Evolutionary conservation across 176 grass and related monocot species (phyloP), one percentile per base, ranked within the genome.

Genomic region (Oryza australiensis): DNA sequence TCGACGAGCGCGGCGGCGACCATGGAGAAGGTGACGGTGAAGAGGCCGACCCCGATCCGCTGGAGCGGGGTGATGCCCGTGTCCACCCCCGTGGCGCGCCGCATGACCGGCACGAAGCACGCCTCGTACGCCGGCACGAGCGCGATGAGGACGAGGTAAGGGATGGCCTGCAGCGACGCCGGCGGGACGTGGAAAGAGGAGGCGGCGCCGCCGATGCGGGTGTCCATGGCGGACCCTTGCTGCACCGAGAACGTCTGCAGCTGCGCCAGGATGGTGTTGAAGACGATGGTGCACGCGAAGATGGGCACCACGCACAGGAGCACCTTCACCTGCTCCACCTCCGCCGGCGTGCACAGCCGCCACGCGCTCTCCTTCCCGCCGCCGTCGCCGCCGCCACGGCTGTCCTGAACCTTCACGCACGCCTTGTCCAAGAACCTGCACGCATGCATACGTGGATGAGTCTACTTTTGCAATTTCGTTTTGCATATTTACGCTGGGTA

Each of bases 201-300:
- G 26, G 53, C 13, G 51, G 1, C 18, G 35, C 0, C 35, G 35
- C 35, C 35, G 23, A 93, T 70, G 8, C 72, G 86, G 37, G 87
- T 83, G 88, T 91, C 75, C 94, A 97, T 97, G 81, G 87, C 84
- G 66, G 69, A 49, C 0, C 91, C 94, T 51, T 97, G 94, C 75
- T 97, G 94, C 55, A 97, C 94, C 3, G 94, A 97, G 87, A 97
- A 97, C 18, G 94, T 97, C 60, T 97, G 94, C 32, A 97, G 86
- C 78, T 97, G 94, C 6, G 91, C 91, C 0, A 97, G 94, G 79
- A 97, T 79, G 24, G 94, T 97, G 88, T 97, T 97, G 91, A 97
- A 97, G 74, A 97, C 38, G 72, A 97, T 97, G 64, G 91, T 97
- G 84, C 94, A 93, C 16, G 91, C 88, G 32, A 97, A 97, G 73